Evolutionary conservation across 2,329 filamentous ascomycete species (phyloP), one percentile per base, ranked within the genome.

Genomic region (Fusarium napiforme): DNA sequence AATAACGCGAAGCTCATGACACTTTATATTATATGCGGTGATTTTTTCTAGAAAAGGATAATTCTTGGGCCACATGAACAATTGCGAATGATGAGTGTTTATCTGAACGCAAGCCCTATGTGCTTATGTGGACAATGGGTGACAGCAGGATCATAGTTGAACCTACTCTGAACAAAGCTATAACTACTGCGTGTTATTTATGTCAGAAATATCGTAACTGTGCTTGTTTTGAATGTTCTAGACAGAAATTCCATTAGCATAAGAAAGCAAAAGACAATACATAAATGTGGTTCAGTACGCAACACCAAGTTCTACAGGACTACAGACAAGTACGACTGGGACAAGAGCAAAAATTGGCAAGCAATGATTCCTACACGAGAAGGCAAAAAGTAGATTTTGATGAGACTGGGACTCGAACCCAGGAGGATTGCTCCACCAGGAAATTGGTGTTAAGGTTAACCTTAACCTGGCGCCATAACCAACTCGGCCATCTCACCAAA

Each of bases 361-460:
- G 30, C 8, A 21, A 9, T 26, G 21, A 16, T 6, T 16, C 5
- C 34, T 39, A 18, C 9, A 1, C 8, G 16, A 9, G 15, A 6
- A 18, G 2, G 14, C 28, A 57, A 60, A 70, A 65, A 45, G 16
- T 18, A 16, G 3, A 4, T 5, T 0, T 39, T 76, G 74, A 76
- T 75, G 68, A 76, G 73, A 76, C 73, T 76, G 74, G 74, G 74
- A 76, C 63, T 76, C 71, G 74, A 76, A 76, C 74, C 74, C 74
- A 76, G 73, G 73, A 76, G 74, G 74, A 76, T 76, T 76, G 74
- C 74, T 76, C 74, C 74, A 76, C 63, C 74, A 76, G 73, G 74
- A 76, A 74, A 65, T 61, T 59, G 64, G 60, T 72, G 67, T 68
- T 65, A 74, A 76, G 68, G 74, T 67, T 73, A 62, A 75, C 74